Evolutionary conservation across 257 asterid genomes (phyloP).

Genomic region (Petrea volubilis): DNA sequence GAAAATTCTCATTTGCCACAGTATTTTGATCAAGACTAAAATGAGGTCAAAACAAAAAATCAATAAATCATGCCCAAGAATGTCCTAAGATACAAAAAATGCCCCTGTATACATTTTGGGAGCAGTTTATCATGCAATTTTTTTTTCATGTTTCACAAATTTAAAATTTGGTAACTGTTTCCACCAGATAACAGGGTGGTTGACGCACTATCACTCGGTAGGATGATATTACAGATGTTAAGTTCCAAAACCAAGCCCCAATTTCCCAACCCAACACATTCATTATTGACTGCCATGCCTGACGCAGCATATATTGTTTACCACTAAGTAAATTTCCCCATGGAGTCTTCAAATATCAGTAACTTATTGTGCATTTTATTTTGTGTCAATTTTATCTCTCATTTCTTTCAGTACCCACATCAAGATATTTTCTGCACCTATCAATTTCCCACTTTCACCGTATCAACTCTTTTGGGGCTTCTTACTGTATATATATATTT

Average conservation of each 20-base stretch:
- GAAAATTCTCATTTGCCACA: not conserved
- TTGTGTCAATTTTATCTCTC: not conserved
- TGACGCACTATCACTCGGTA: not conserved
- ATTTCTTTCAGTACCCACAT: not conserved
- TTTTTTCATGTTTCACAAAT: not conserved
- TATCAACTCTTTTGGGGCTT: not conserved
- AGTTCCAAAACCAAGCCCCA: not conserved
- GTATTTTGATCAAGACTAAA: not conserved
- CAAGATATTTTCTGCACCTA: not conserved
- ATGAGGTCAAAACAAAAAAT: constrained; percentile 2
- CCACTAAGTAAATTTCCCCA: not conserved
- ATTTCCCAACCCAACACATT: not conserved
- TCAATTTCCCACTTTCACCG: not conserved
- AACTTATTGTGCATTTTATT: not conserved
- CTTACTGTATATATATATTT: not conserved
- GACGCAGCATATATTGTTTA: not conserved
- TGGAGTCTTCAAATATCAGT: not conserved
- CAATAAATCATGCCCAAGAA: not conserved
- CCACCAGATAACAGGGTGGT: not conserved
- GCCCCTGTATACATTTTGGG: not conserved
- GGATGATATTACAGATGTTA: not conserved
- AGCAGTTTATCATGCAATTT: not conserved
- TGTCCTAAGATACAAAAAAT: not conserved
- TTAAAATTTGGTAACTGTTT: not conserved
- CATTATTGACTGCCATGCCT: not conserved